Conservation (phyloP, 2,329 filamentous ascomycete genomes). For the Grosmannia huntii region DNA sequence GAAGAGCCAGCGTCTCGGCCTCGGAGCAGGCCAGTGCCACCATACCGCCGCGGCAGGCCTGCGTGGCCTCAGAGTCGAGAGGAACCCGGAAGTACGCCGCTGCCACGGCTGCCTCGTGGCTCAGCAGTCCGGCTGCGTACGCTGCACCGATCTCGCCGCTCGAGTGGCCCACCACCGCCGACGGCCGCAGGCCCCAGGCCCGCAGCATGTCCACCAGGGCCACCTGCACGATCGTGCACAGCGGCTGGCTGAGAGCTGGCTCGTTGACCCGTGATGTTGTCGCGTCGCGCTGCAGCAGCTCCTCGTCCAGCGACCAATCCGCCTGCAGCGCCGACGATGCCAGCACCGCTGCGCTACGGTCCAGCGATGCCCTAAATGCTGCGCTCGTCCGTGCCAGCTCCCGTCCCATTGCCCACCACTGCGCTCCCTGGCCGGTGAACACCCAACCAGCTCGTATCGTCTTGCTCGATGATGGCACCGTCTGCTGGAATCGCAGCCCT, state of each 20-base stretch:
- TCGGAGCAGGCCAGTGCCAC: conserved; percentile 27
- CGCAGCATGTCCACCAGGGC: conserved; percentile 29
- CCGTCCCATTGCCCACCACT: conserved; percentile 19
- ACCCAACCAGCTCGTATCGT: conserved; percentile 7
- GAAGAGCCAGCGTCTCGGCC: conserved; percentile 21
- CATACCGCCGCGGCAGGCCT: conserved; percentile 28
- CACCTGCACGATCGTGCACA: conserved; percentile 32
- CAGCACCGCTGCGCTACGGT: conserved; percentile 17
- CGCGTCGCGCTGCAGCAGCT: conserved; percentile 24
- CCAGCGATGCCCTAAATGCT: conserved; percentile 10
- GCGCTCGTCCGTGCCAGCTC: conserved; percentile 15
- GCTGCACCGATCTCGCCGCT: conserved; percentile 38
- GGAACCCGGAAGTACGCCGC: conserved; percentile 33
- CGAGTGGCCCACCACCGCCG: conserved; percentile 32
- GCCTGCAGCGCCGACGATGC: conserved; percentile 17
- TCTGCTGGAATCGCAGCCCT: background rate
- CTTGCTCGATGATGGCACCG: background rate
- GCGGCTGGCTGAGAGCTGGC: conserved; percentile 30
- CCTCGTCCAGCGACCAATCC: conserved; percentile 21
- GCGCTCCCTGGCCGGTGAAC: conserved; percentile 19
- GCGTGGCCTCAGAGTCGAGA: conserved; percentile 13
- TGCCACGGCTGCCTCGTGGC: conserved; percentile 26
- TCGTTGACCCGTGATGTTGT: conserved; percentile 21
- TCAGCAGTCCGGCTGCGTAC: conserved; percentile 32
- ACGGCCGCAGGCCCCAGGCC: conserved; percentile 20